Conservation (phyloP, 2,329 filamentous ascomycete genomes). For the Trichothecium roseum region DNA sequence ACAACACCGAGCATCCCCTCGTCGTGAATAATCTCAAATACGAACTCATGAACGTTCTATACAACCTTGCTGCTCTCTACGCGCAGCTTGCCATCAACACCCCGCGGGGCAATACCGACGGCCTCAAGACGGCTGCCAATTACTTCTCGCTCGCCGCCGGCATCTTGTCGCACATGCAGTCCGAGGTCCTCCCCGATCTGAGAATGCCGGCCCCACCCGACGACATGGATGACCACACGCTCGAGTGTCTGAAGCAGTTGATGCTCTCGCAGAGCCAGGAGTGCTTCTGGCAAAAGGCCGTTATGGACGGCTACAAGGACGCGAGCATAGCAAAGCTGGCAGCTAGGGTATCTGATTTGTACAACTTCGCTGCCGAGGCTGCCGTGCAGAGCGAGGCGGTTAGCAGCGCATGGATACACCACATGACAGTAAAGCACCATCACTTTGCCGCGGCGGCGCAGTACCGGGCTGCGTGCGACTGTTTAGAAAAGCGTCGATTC, state of each 20-base stretch:
- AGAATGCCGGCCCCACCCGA: slow-evolving; percentile 75
- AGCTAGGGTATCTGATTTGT: slow-evolving; percentile 81
- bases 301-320: slow-evolving; percentile 89
- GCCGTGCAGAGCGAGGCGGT: slow-evolving; percentile 83
- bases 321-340: slow-evolving; percentile 85
- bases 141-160: slow-evolving; percentile 86
- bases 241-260: slow-evolving; percentile 74
- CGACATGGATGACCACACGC: slow-evolving; percentile 85
- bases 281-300: slow-evolving; percentile 96
- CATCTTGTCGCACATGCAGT: slow-evolving; percentile 68
- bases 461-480: slow-evolving; percentile 82
- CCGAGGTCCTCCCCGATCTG: slow-evolving; percentile 69
- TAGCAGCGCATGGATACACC: slow-evolving; percentile 93
- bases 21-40: slow-evolving; percentile 59
- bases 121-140: slow-evolving; percentile 77
- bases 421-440: slow-evolving; percentile 93
- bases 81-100: slow-evolving; percentile 79
- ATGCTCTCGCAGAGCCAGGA: slow-evolving; percentile 91
- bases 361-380: slow-evolving; percentile 72
- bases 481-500: slow-evolving; percentile 85
- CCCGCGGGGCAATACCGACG: slow-evolving; percentile 68
- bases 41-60: slow-evolving; percentile 86
- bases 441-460: slow-evolving; percentile 95
- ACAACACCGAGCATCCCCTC: slow-evolving; percentile 67
- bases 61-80: slow-evolving; percentile 88